Percentiles rank a stretch among this genome's conserved stretches.
Evolutionary conservation across 371 early-diverging fungal species (phyloP).

Genomic region (Nematocida parisii): DNA sequence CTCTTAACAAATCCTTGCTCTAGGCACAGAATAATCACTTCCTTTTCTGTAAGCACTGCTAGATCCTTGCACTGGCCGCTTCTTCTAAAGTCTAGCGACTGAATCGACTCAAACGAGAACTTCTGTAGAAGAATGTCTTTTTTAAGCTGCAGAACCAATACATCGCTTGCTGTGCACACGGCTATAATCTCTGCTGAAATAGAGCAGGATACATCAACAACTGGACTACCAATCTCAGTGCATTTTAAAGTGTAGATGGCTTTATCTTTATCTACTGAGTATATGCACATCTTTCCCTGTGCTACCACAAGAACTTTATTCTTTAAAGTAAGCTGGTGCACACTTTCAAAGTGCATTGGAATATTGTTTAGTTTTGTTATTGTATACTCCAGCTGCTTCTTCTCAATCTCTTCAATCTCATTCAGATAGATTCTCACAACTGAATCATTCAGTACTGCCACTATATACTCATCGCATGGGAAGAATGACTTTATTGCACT

Average conservation of each 20-base stretch:
- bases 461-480: not conserved
- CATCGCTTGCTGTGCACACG: slow-evolving; percentile 13
- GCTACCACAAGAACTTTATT: slow-evolving; percentile 32
- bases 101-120: not conserved
- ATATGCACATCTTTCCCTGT: not conserved
- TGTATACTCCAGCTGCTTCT: not conserved
- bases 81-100: slow-evolving; percentile 52
- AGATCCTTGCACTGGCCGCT: slow-evolving; percentile 27
- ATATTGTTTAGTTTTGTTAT: slow-evolving; percentile 3
- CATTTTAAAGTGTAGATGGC: slow-evolving; percentile 28
- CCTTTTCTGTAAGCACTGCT: slow-evolving; percentile 7
- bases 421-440: not conserved
- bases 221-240: not conserved
- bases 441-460: not conserved
- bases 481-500: not conserved
- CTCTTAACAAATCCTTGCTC: slow-evolving; percentile 45
- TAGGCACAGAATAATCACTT: slow-evolving; percentile 18
- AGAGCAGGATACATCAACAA: slow-evolving; percentile 28
- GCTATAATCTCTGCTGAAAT: slow-evolving; percentile 44
- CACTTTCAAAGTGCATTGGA: not conserved
- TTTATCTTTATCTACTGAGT: not conserved
- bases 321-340: not conserved
- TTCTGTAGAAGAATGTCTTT: slow-evolving; percentile 48
- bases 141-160: slow-evolving; percentile 32
- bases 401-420: slow-evolving; percentile 24